A percentile compares a stretch with the other conserved stretches of the same genome.
These are phyloP conservation scores for Fusarium secorum DNA, from an alignment of 2,329 filamentous ascomycete species.

Conservation along the genomic window DNA sequence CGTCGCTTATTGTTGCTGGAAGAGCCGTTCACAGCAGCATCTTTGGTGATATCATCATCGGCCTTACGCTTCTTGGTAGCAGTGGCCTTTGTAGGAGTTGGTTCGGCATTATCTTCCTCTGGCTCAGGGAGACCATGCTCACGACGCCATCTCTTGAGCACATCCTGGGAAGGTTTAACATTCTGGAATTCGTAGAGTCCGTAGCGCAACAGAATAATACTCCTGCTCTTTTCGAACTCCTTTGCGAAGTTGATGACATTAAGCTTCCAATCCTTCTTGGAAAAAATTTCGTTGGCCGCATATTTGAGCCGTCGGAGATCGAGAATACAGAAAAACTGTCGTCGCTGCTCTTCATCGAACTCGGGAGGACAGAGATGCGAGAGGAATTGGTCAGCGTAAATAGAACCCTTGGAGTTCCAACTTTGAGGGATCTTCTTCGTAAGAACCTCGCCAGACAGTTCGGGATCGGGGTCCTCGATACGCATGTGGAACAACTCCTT, in stretches of 20 bases:
- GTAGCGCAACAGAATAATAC: conserved; percentile 67
- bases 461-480: conserved; percentile 64
- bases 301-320: conserved; percentile 69
- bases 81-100: conserved; percentile 46
- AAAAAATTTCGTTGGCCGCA: conserved; percentile 67
- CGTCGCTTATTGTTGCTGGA: conserved; percentile 58
- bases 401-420: conserved; percentile 59
- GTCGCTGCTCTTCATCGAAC: conserved; percentile 65
- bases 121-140: conserved; percentile 62
- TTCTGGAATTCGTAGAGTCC: conserved; percentile 71
- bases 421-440: conserved; percentile 62
- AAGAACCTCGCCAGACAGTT: conserved; percentile 63
- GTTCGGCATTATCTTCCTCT: conserved; percentile 52
- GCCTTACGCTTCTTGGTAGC: conserved; percentile 65
- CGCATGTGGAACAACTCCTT: conserved; percentile 66
- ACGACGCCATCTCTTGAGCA: conserved; percentile 65
- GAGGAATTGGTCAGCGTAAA: conserved; percentile 68
- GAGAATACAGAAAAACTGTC: conserved; percentile 70
- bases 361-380: conserved; percentile 64
- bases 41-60: conserved; percentile 56
- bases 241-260: conserved; percentile 70
- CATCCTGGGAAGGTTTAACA: conserved; percentile 64
- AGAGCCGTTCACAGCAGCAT: conserved; percentile 47
- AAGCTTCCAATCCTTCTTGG: conserved; percentile 68
- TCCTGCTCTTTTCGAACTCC: conserved; percentile 70